Conservation (phyloP, 352 stramenopile genomes). For the Pythium oligandrum region DNA sequence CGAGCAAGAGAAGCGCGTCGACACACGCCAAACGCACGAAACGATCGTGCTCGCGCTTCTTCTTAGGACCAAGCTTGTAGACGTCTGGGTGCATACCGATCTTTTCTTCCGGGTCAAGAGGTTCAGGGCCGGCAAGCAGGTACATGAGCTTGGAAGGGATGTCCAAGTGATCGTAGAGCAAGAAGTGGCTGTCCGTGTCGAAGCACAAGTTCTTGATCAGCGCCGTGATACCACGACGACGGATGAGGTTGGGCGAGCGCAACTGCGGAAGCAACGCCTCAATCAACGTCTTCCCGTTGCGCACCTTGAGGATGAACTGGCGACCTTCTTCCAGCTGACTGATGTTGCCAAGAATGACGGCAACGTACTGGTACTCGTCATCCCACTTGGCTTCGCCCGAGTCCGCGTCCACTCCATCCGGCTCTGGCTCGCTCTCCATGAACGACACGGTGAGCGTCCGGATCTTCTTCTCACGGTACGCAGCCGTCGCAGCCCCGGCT, state of each 20-base stretch:
- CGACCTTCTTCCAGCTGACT: slow-evolving; percentile 77
- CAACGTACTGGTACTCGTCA: slow-evolving; percentile 86
- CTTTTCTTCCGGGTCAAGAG: slow-evolving; percentile 76
- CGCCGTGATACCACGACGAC: slow-evolving; percentile 61
- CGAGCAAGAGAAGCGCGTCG: slow-evolving; percentile 72
- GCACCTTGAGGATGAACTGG: slow-evolving; percentile 72
- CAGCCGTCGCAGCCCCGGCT: slow-evolving; percentile 34
- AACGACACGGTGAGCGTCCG: slow-evolving; percentile 69
- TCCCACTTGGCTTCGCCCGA: slow-evolving; percentile 82
- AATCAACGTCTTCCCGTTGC: slow-evolving; percentile 57
- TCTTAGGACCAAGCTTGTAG: slow-evolving; percentile 73
- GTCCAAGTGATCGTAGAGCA: slow-evolving; percentile 82
- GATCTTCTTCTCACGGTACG: slow-evolving; percentile 76
- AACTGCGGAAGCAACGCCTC: slow-evolving; percentile 67
- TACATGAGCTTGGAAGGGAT: slow-evolving; percentile 77
- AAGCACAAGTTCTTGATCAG: slow-evolving; percentile 84
- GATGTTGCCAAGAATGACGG: slow-evolving; percentile 83
- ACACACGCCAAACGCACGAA: slow-evolving; percentile 66
- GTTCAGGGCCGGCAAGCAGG: slow-evolving; percentile 65
- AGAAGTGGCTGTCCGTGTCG: slow-evolving; percentile 86
- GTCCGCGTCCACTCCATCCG: slow-evolving; percentile 58
- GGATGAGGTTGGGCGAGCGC: slow-evolving; percentile 78
- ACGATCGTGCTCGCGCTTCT: slow-evolving; percentile 77
- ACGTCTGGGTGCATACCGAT: slow-evolving; percentile 74
- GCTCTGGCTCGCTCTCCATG: slow-evolving; percentile 67